Evolutionary conservation across 2,329 filamentous ascomycete species (phyloP), one percentile per base, ranked within the genome.

Genomic region (Trichoderma atroviride): DNA sequence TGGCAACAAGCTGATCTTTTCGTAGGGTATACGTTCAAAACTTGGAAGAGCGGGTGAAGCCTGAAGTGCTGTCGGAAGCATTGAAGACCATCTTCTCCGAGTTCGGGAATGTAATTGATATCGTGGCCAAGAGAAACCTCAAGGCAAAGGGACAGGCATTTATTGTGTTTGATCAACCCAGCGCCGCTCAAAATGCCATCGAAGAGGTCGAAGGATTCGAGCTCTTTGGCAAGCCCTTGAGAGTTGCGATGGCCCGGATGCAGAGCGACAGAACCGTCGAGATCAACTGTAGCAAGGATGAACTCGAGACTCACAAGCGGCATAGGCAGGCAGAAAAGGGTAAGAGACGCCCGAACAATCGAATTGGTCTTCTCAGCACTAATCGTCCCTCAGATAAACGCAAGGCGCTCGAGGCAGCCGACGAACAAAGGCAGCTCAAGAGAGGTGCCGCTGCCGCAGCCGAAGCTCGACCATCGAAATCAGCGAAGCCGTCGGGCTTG

Each of bases 111-210:
- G 88, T 97, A 71, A 82, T 97, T 74, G 94, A 97, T 72, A 88
- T 97, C 63, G 87, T 97, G 70, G 92, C 92, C 56, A 97, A 97
- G 83, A 93, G 88, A 72, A 97, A 96, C 79, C 81, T 98, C 35
- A 94, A 92, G 79, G 92, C 93, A 55, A 97, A 96, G 79, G 96
- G 96, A 14, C 96, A 99, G 81, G 96, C 96, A 0, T 99, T 99
- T 78, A 83, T 99, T 61, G 94, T 98, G 57, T 98, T 94, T 78
- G 93, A 96, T 75, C 87, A 85, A 71, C 83, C 91, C n/a, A 91
- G 94, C 68, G 88, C 90, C n/a, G 94, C 94, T 4, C 84, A 87
- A 64, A 87, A 89, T 72, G 95, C 96, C 22, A 91, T 97, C 71
- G 92, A 97, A 63, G 93, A 97, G 74, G 86, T 96, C 71, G 92